Evolutionary conservation across 306 rosid genomes (phyloP).

Genomic region (Castanea sativa): DNA sequence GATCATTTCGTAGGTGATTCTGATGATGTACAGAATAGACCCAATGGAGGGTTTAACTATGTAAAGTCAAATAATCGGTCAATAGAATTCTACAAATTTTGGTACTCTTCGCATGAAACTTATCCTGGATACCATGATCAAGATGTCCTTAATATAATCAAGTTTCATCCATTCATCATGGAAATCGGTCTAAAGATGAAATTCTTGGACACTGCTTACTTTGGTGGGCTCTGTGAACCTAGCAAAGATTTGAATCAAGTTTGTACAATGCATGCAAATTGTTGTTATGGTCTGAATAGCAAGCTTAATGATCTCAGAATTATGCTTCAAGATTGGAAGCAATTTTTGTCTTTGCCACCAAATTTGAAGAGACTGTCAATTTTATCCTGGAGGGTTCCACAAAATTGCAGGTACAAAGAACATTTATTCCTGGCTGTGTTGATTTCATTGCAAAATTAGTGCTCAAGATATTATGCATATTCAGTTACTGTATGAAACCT

Average conservation of each 20-base stretch:
- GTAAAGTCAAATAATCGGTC: constrained; percentile 85
- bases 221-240: constrained; percentile 97
- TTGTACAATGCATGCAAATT: constrained; percentile 97
- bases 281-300: constrained; percentile 78
- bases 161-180: constrained; percentile 54
- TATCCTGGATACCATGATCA: constrained; percentile 93
- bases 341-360: constrained; percentile 66
- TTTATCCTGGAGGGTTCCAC: constrained; percentile 85
- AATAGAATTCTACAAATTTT: constrained; percentile 76
- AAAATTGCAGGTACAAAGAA: constrained; percentile 63
- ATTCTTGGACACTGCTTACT: constrained; percentile 83
- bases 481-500: not conserved
- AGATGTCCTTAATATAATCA: constrained; percentile 89
- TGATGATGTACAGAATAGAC: constrained; percentile 63
- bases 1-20: constrained; percentile 75
- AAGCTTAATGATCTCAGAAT: constrained; percentile 86
- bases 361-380: constrained; percentile 51
- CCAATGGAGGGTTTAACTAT: constrained; percentile 92
- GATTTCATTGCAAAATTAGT: constrained; percentile 11
- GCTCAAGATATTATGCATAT: constrained; percentile 8
- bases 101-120: constrained; percentile 73
- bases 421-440: constrained; percentile 8
- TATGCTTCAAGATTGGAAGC: constrained; percentile 88
- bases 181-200: constrained; percentile 63
- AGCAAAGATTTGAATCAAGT: constrained; percentile 89